Evolutionary conservation across 2,329 filamentous ascomycete genomes (phyloP), one percentile per base, ranked within the genome.

Genomic region (Penicillium thymicola): DNA sequence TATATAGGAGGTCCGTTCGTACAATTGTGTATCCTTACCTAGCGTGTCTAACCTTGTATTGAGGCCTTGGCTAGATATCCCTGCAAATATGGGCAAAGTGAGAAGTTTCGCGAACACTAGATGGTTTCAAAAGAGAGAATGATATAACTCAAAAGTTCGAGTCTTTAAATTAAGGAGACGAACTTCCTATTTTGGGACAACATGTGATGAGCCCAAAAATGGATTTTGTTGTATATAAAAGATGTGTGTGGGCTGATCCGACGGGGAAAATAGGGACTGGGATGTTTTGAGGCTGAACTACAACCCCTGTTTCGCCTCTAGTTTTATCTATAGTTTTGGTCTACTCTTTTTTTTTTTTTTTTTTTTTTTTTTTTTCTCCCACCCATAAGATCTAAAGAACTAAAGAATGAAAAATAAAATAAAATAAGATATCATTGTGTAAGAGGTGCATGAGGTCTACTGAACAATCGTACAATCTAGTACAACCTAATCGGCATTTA

Each of bases 241-340:
- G 21, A 21, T 2, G 3, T 18, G 51, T 49, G 44, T 54, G 51
- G 51, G 51, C 45, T 54, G 51, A 49, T 54, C 30, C 36, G 27
- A 30, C 51, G 51, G 51, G 28, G 51, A 25, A 50, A 54, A 34
- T 50, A 50, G 44, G 45, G 23, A 49, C 36, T 18, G 27, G 14
- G 14, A 18, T 8, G 3, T 9, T 9, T 47, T 41, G 51, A 54
- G 51, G 43, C 51, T 54, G 43, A 54, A 37, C 16, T 41, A 36
- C 34, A 34, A 27, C 25, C 21, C 18, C 21, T 27, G 10, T 18
- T 21, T 44, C 9, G 25, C 16, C 5, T 50, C 9, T 10, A 11
- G 21, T 21, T 21, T 21, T 21, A 5, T 32, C 30, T 32, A 28
- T 28, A 28, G 27, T 28, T 28, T 10, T 28, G 9, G 0, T 5